These are phyloP conservation scores for Hamigera avellanea DNA, from an alignment of 495 filamentous ascomycete genomes.

Conservation along the genomic window DNA sequence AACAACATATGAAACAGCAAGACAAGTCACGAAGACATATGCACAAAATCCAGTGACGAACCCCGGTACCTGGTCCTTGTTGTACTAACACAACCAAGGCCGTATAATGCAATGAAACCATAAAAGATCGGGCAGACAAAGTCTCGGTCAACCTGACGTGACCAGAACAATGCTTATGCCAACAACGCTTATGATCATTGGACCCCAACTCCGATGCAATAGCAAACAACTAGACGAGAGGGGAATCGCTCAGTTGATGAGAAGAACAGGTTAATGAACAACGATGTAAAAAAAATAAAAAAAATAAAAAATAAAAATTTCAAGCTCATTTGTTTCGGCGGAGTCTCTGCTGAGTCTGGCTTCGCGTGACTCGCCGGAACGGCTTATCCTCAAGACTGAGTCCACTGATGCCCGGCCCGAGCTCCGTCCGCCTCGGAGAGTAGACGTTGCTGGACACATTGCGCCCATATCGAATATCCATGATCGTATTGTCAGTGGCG, in stretches of 20 bases:
- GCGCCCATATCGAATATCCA: conserved; percentile 28
- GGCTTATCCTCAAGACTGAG: conserved; percentile 33
- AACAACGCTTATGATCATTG: too few species aligned
- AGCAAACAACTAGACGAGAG: too few species aligned
- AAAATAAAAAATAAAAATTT: too few species aligned
- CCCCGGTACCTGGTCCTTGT: background rate
- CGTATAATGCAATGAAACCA: background rate
- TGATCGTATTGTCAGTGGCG: conserved; percentile 25
- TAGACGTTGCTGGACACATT: conserved; percentile 11
- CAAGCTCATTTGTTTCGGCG: too few species aligned
- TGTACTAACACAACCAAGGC: background rate
- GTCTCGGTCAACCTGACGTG: background rate
- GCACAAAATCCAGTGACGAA: too few species aligned
- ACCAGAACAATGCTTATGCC: too few species aligned
- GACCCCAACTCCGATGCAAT: too few species aligned
- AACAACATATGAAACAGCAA: too few species aligned
- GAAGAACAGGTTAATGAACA: too few species aligned
- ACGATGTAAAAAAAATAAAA: background rate
- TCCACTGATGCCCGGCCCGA: conserved; percentile 27
- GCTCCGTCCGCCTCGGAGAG: conserved; percentile 23
- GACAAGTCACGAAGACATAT: too few species aligned
- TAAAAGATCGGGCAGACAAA: background rate
- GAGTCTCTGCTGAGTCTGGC: conserved; percentile 20
- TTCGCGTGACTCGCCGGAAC: conserved; percentile 27
- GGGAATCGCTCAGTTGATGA: too few species aligned